phyloP scores from a whole-genome alignment of 208 protist genomes.

The Crithidia sp. region DNA sequence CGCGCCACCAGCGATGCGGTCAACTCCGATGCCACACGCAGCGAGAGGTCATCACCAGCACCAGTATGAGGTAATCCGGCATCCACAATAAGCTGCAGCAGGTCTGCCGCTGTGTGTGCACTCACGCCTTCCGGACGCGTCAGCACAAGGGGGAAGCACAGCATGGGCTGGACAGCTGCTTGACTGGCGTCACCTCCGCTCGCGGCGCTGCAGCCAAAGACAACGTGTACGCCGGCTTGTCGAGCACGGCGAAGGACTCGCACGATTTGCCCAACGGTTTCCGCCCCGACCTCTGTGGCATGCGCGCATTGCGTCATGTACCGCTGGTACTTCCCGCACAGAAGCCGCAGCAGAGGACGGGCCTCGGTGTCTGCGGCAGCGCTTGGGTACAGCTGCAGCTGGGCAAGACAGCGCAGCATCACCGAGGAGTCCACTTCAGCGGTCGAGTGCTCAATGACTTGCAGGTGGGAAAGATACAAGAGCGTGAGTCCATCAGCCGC shows the following conservation, averaged over 20 bases:
- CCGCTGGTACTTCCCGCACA: constrained; percentile 22
- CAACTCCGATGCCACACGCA: background rate
- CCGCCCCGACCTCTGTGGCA: background rate
- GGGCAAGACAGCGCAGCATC: constrained; percentile 9
- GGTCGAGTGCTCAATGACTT: background rate
- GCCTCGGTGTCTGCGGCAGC: background rate
- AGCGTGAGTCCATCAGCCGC: background rate
- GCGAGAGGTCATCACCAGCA: background rate
- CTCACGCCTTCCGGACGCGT: background rate
- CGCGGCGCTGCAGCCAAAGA: background rate
- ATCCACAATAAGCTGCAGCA: constrained; percentile 17
- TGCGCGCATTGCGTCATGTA: background rate
- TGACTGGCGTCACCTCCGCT: background rate
- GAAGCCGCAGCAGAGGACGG: background rate
- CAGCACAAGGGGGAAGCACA: constrained; percentile 7
- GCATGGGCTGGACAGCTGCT: background rate
- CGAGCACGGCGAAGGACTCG: constrained; percentile 16
- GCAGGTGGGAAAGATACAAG: background rate
- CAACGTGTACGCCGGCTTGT: constrained; percentile 12
- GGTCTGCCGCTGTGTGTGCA: constrained; percentile 6
- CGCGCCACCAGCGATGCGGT: constrained; percentile 3
- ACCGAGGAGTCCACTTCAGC: background rate
- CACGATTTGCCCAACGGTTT: background rate
- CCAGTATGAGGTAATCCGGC: background rate
- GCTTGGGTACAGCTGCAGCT: background rate